Base-by-base conservation (phyloP, 176 grass and related monocot genomes). In the Typha latifolia region DNA sequence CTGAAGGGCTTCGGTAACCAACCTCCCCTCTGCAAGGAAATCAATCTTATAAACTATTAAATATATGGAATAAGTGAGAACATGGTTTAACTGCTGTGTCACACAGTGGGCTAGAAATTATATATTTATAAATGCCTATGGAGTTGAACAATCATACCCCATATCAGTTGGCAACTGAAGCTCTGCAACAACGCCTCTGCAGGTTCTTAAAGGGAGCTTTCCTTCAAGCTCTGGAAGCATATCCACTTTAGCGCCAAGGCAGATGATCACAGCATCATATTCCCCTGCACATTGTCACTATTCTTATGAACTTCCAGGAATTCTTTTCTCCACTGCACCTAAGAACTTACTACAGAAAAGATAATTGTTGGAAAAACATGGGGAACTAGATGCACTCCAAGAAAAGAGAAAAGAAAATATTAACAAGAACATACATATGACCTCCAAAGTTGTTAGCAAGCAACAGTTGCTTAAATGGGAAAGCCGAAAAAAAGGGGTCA, bases 211-310 rank as follows among this genome's bases (percentile, higher is more conserved):
- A 76, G 85, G 94, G 13, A 97, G 71, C 70, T 92, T 97, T 79
- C 87, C 87, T 76, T 64, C 72, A 31, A 97, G 83, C 70, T 91
- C 85, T 66, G 83, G 88, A 77, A 97, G 85, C 22, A 66, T 76
- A 7, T 63, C 24, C 59, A 73, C 85, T 71, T 86, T 89, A 69
- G 78, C 89, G 69, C 94, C 94, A 73, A 97, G 83, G 68, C 94
- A 97, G 37, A 97, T 74, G 68, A 97, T 86, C 37, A 90, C 73
- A 4, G 85, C 71, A 81, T 97, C 85, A 83, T 97, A 97, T 74
- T 90, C 79, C 23, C 81, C 89, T 97, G 85, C 64, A 76, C 49
- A 78, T n/a, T 14, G 32, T 76, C 4, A 24, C 34, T 37, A 20
- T 16, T 19, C 12, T 55, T 55, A 16, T 18, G 4, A 55, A 55